Evolutionary conservation across 2,329 filamentous ascomycete species (phyloP).

Genomic region (Stagonosporopsis rhizophila): DNA sequence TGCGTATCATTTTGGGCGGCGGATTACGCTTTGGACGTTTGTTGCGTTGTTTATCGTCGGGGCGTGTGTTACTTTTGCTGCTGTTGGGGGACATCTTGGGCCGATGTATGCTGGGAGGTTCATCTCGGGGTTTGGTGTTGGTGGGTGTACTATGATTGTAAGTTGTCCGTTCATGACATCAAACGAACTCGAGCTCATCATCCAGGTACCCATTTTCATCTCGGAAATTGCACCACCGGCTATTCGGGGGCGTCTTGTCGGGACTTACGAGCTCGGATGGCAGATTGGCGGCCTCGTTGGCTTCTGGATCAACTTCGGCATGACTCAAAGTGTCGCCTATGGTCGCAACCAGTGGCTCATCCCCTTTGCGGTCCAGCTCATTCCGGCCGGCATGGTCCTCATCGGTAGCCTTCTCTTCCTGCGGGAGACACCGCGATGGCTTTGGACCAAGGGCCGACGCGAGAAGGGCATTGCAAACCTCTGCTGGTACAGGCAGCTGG

Average conservation of each 20-base stretch:
- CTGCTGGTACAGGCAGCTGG: constrained; percentile 70
- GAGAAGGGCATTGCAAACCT: constrained; percentile 53
- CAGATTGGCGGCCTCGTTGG: constrained; percentile 52
- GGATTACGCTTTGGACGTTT: constrained; percentile 60
- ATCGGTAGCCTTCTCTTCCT: constrained; percentile 52
- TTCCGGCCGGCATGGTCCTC: constrained; percentile 67
- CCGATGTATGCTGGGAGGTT: constrained; percentile 65
- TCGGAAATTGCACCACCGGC: constrained; percentile 65
- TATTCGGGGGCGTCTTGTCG: constrained; percentile 65
- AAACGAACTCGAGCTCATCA: neutral
- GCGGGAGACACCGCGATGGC: constrained; percentile 54
- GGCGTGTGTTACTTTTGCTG: constrained; percentile 72
- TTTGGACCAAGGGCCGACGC: constrained; percentile 51
- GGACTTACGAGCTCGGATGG: constrained; percentile 58
- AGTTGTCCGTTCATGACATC: constrained; percentile 34
- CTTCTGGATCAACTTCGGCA: constrained; percentile 57
- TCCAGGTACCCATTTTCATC: constrained; percentile 67
- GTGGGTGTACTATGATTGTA: constrained; percentile 49
- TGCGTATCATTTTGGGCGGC: constrained; percentile 72
- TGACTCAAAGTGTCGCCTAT: constrained; percentile 53
- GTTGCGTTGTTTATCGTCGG: constrained; percentile 69
- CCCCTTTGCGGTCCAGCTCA: constrained; percentile 68
- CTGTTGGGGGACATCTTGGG: constrained; percentile 56
- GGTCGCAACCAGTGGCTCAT: constrained; percentile 56
- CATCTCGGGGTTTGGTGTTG: constrained; percentile 64